phyloP scores from a whole-genome alignment of 331 rosid genomes.

The Dryas integrifolia region DNA sequence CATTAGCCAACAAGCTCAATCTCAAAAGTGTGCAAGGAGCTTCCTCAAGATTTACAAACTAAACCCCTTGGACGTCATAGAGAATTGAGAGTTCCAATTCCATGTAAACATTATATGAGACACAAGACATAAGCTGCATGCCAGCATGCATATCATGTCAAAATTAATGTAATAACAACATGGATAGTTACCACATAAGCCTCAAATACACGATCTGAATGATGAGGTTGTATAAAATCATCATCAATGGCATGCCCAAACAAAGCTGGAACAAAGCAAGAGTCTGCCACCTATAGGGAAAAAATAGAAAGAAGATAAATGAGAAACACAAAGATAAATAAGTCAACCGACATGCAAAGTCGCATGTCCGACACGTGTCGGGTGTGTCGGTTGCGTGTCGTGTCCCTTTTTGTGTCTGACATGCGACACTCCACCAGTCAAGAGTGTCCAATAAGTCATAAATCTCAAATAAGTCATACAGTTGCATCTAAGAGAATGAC shows the following conservation, averaged over 20 bases:
- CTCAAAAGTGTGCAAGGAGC: not conserved
- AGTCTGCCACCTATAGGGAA: conserved; percentile 68
- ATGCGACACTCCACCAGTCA: no score
- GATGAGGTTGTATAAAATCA: conserved; percentile 92
- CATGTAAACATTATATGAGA: not conserved
- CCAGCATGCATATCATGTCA: conserved; percentile 11
- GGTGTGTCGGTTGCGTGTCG: no score
- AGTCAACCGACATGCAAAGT: no score
- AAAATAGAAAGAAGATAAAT: conserved; percentile 1
- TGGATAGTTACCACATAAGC: conserved; percentile 70
- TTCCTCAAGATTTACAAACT: not conserved
- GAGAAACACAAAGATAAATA: no score
- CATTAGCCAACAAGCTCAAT: conserved; percentile 9
- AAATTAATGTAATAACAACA: not conserved
- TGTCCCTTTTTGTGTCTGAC: no score
- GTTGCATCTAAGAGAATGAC: not conserved
- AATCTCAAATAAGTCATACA: not conserved
- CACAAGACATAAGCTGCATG: not conserved
- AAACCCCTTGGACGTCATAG: not conserved
- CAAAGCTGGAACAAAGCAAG: conserved; percentile 80
- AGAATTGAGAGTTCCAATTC: not conserved
- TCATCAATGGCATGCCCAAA: conserved; percentile 92
- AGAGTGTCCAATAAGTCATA: no score
- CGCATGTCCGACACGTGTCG: no score
- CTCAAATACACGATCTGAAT: conserved; percentile 76